These are phyloP conservation scores for Dunaliella sp. DNA, from an alignment of 139 green algal genomes.

Conservation along the genomic window DNA sequence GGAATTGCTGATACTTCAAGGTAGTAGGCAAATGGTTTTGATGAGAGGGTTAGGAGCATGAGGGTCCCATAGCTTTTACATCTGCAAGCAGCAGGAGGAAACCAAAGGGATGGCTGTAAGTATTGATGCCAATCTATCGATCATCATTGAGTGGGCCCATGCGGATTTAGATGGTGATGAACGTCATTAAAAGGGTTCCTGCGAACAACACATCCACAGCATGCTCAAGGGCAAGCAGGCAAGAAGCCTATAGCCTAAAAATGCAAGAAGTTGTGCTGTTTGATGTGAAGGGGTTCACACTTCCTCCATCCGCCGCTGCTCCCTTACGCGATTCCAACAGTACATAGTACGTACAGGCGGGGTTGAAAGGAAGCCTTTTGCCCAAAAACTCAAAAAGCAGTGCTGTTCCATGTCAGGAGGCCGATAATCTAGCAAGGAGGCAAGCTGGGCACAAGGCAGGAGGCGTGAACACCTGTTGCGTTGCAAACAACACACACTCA, in stretches of 20 bases:
- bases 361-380: too few species aligned
- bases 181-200: too few species aligned
- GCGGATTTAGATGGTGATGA: background rate
- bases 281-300: background rate
- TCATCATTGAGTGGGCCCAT: background rate
- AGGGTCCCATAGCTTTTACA: slow-evolving; percentile 9
- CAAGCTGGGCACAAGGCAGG: too few species aligned
- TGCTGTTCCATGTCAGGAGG: too few species aligned
- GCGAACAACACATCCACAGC: too few species aligned
- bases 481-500: too few species aligned
- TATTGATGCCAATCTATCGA: background rate
- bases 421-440: too few species aligned
- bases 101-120: too few species aligned
- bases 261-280: background rate
- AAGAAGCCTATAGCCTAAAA: background rate
- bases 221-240: background rate
- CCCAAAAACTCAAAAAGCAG: too few species aligned
- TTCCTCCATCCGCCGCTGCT: background rate
- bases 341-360: too few species aligned
- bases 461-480: too few species aligned
- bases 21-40: slow-evolving; percentile 44
- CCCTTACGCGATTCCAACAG: too few species aligned
- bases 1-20: background rate
- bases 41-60: slow-evolving; percentile 18
- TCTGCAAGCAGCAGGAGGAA: background rate